These are phyloP conservation scores for Shiraia bambusicola DNA, from an alignment of 2,329 filamentous ascomycete genomes.

Conservation along the genomic window DNA sequence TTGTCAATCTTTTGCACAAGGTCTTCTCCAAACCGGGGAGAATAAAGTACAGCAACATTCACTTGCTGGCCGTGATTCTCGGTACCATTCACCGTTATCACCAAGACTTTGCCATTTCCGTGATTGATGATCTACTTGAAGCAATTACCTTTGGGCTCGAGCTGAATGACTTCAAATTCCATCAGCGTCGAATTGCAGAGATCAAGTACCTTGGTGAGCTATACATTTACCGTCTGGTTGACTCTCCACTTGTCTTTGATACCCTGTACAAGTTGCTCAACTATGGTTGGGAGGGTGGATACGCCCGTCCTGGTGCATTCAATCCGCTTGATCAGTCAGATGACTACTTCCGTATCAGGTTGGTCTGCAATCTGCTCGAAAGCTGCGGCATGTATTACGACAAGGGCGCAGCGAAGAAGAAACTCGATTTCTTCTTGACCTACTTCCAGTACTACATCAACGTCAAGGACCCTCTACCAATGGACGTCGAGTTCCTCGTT, in stretches of 20 bases:
- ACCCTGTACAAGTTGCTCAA: slow-evolving; percentile 92
- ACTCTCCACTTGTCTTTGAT: slow-evolving; percentile 93
- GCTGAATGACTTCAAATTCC: slow-evolving; percentile 96
- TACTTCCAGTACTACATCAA: slow-evolving; percentile 98
- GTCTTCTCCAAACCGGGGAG: slow-evolving; percentile 95
- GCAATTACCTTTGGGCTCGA: slow-evolving; percentile 85
- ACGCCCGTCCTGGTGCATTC: slow-evolving; percentile 73
- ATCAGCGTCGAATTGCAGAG: slow-evolving; percentile 90
- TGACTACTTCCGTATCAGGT: slow-evolving; percentile 92
- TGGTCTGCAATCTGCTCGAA: slow-evolving; percentile 86
- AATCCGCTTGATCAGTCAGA: slow-evolving; percentile 84
- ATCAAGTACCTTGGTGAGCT: slow-evolving; percentile 95
- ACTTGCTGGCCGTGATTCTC: slow-evolving; percentile 85
- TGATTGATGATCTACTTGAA: slow-evolving; percentile 90
- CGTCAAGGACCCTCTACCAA: slow-evolving; percentile 83
- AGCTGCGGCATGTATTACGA: slow-evolving; percentile 97
- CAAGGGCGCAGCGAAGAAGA: slow-evolving; percentile 90
- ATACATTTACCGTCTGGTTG: slow-evolving; percentile 96
- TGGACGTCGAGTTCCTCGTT: slow-evolving; percentile 96
- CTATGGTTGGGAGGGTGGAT: slow-evolving; percentile 82
- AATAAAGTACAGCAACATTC: slow-evolving; percentile 96
- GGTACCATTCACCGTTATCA: slow-evolving; percentile 90
- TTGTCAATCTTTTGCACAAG: slow-evolving; percentile 78
- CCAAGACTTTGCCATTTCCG: slow-evolving; percentile 82
- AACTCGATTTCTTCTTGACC: slow-evolving; percentile 93